phyloP scores from a whole-genome alignment of 129 eudicot species.

The Mikania micrantha region DNA sequence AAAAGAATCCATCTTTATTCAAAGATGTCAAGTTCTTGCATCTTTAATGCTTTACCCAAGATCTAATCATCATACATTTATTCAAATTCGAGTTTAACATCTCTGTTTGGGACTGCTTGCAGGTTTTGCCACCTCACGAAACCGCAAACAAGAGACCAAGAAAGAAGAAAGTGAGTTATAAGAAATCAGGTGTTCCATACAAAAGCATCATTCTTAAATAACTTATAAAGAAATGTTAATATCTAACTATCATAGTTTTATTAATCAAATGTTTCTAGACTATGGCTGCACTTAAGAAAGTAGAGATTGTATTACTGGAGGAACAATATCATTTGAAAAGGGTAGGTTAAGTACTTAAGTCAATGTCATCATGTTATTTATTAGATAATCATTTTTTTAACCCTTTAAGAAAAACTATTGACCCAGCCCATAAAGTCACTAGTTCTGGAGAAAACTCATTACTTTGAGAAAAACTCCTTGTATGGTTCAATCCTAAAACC shows the following conservation, averaged over 20 bases:
- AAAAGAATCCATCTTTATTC: constrained; percentile 20
- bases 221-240: not conserved
- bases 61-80: constrained; percentile 6
- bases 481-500: no score
- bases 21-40: constrained; percentile 22
- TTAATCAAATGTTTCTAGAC: constrained; percentile 22
- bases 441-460: no score
- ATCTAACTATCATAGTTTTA: not conserved
- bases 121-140: constrained; percentile 26
- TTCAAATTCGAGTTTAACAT: not conserved
- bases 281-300: constrained; percentile 35
- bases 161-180: constrained; percentile 42
- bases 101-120: constrained; percentile 14
- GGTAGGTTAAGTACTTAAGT: constrained; percentile 18
- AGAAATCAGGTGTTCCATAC: no score
- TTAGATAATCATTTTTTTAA: no score
- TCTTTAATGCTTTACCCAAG: constrained; percentile 25
- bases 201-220: not conserved
- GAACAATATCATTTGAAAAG: constrained; percentile 29
- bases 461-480: no score
- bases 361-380: not conserved
- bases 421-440: no score
- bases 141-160: constrained; percentile 43
- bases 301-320: constrained; percentile 21
- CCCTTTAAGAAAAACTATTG: no score